These are phyloP conservation scores for apple (Malus domestica) DNA, from an alignment of 306 rosid genomes.

Conservation along the genomic window ASM211411v1 NC_041802.1:4029001-4029500, in stretches of 20 bases:
- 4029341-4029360: not conserved
- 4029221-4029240: not conserved
- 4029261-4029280: not conserved
- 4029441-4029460: slow-evolving; percentile 94
- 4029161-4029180: not conserved
- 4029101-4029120: not conserved
- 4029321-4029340: not conserved
- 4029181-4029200: not conserved
- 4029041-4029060: not conserved
- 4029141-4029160: not conserved
- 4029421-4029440: slow-evolving; percentile 97
- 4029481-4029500: slow-evolving; percentile 28
- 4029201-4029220: not conserved
- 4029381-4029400: slow-evolving; percentile 88
- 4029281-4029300: not conserved
- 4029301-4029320: not conserved
- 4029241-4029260: not conserved
- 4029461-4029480: slow-evolving; percentile 94
- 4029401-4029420: slow-evolving; percentile 79
- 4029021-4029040: not conserved
- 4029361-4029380: slow-evolving; percentile 68
- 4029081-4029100: not conserved
- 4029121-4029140: not conserved
- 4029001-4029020: not conserved
- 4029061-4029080: not conserved